Base-by-base conservation (phyloP, 345 rosid genomes). In the Cardiospermum halicacabum region DNA sequence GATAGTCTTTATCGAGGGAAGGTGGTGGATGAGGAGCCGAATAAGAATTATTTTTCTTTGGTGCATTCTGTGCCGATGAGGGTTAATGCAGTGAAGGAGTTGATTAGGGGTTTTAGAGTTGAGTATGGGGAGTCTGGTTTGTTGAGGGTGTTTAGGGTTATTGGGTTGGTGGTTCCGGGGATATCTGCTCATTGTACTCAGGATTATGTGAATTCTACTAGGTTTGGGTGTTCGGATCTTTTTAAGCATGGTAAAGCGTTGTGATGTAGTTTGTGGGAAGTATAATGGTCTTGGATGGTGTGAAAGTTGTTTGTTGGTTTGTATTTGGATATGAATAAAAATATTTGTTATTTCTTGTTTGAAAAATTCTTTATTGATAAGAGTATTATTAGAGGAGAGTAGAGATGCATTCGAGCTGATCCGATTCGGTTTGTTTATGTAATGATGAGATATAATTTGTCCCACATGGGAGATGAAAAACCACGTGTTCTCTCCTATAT, bases 11-110 rank as follows among this genome's bases (percentile, higher is more conserved):
- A 86, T 67, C 28, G 66, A 48, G 75, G 75, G 53, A 74, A 80
- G 84, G 91, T 81, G 37, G 69, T 84, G 40, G 27, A 37, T 2
- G 92, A 89, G 11, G 81, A 75, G 22, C 82, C 85, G 5, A 77
- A 74, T 62, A 82, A 78, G 72, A 81, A 84, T 65, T 81, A 77
- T 60, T 81, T 81, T 69, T 74, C 89, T 0, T 69, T 71, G 19
- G 0, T 70, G 11, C 61, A 62, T 22, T 40, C 51, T 6, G 50
- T 74, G 43, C 59, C 60, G 12, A 80, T 77, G 78, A 73, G 70
- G 65, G 21, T n/a, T 22, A 75, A 69, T 62, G 84, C 81, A 0
- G 13, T 72, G 11, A 28, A 56, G 55, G 96, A 89, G 81, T 57
- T 89, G 2, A 63, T 77, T 11, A 72, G 96, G 69, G 83, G 92